A percentile compares a stretch with the other conserved stretches of the same genome.
phyloP scores from a whole-genome alignment of 202 grass and related monocot genomes.

The Miscanthus sacchariflorus region DNA sequence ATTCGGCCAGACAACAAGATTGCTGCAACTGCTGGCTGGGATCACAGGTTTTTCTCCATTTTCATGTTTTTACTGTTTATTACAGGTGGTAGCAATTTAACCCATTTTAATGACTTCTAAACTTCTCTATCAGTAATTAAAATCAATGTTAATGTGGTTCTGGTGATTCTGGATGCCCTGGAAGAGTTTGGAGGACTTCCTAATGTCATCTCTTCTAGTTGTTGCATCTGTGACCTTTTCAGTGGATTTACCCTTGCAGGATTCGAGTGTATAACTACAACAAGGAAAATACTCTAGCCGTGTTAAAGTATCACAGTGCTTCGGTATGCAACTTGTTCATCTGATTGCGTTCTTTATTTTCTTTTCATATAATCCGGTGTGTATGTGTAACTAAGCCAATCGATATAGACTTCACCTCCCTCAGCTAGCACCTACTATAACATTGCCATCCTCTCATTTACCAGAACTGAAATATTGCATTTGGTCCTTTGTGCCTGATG shows the following conservation, averaged over 20 bases:
- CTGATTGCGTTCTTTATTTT: conserved; percentile 20
- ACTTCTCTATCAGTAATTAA: conserved; percentile 15
- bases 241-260: conserved; percentile 50
- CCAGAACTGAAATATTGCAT: background rate
- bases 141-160: conserved; percentile 11
- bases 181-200: background rate
- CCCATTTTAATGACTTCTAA: conserved; percentile 11
- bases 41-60: conserved; percentile 72
- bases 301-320: conserved; percentile 83
- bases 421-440: background rate
- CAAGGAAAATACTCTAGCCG: conserved; percentile 79
- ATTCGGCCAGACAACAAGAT: conserved; percentile 91
- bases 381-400: background rate
- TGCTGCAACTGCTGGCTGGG: conserved; percentile 86
- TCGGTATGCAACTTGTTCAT: conserved; percentile 57
- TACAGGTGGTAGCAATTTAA: background rate
- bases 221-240: conserved; percentile 30
- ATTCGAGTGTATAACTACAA: conserved; percentile 87
- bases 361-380: conserved; percentile 5
- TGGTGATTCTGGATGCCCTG: background rate
- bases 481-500: background rate
- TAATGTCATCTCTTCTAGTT: conserved; percentile 6
- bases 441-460: background rate
- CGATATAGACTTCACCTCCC: background rate
- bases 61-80: conserved; percentile 19